Conservation (phyloP, 1,284 basidiomycete genomes). For the Irpex sp. region DNA sequence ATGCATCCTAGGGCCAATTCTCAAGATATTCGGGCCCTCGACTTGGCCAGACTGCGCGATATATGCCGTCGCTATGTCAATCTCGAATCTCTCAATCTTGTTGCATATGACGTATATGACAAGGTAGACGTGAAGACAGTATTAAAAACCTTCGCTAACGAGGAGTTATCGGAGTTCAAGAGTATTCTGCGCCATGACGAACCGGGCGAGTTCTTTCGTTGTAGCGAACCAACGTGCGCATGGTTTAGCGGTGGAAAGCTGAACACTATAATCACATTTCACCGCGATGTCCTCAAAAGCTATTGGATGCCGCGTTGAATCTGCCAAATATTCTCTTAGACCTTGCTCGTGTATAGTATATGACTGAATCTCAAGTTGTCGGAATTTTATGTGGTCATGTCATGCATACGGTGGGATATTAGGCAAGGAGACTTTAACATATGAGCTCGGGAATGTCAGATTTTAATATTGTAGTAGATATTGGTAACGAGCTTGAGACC, state of each 20-base stretch:
- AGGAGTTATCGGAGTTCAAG: not conserved
- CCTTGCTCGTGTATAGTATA: too few species aligned
- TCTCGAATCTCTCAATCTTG: not conserved
- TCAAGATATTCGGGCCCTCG: not conserved
- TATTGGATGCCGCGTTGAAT: not conserved
- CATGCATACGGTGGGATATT: too few species aligned
- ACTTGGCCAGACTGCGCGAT: not conserved
- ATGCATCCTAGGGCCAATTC: not conserved
- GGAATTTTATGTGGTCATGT: too few species aligned
- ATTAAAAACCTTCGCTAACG: not conserved
- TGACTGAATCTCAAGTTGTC: too few species aligned
- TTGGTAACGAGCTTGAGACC: too few species aligned
- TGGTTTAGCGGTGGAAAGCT: not conserved
- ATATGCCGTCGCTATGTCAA: not conserved
- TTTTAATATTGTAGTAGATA: too few species aligned
- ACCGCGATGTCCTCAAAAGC: not conserved
- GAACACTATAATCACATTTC: not conserved
- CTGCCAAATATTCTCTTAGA: too few species aligned
- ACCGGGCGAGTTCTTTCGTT: not conserved
- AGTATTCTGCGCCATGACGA: not conserved
- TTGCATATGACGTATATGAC: not conserved
- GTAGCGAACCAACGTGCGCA: not conserved
- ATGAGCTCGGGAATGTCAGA: too few species aligned
- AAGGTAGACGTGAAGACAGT: not conserved
- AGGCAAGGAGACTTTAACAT: too few species aligned